phyloP scores from a whole-genome alignment of 495 filamentous ascomycete species.

The Cudoniella acicularis region DNA sequence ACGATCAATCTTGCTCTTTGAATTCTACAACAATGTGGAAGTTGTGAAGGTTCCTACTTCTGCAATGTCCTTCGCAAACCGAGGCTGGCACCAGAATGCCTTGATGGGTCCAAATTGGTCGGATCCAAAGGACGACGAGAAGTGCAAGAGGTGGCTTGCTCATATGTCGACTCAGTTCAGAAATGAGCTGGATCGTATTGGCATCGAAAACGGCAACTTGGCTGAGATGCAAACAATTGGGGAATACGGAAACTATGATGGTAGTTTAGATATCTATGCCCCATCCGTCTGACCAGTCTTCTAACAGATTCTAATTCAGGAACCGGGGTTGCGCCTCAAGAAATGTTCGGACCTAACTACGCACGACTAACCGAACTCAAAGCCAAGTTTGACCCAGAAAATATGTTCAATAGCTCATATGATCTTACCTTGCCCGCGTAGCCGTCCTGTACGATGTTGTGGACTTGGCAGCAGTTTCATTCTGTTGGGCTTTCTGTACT shows the following conservation, averaged over 20 bases:
- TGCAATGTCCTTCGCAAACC: conserved; percentile 26
- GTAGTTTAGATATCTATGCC: no score
- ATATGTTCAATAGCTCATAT: background rate
- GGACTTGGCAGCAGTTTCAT: no score
- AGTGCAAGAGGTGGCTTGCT: background rate
- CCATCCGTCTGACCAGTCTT: background rate
- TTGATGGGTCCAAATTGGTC: conserved; percentile 13
- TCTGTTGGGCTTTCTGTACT: no score
- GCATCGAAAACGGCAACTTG: background rate
- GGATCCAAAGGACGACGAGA: conserved; percentile 23
- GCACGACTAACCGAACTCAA: background rate
- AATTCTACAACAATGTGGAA: background rate
- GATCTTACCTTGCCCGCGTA: no score
- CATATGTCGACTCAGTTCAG: background rate
- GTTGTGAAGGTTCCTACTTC: background rate
- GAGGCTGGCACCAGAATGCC: conserved; percentile 18
- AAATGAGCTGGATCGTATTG: background rate
- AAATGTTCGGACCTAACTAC: background rate
- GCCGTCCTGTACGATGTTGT: no score
- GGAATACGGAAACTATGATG: no score
- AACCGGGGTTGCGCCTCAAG: no score
- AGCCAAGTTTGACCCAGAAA: background rate
- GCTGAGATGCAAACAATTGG: no score
- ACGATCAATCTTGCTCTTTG: background rate
- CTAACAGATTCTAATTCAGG: no score